These are phyloP conservation scores for Cryptococcus floricola DNA, from an alignment of 1,284 basidiomycete genomes.

Conservation along the genomic window DNA sequence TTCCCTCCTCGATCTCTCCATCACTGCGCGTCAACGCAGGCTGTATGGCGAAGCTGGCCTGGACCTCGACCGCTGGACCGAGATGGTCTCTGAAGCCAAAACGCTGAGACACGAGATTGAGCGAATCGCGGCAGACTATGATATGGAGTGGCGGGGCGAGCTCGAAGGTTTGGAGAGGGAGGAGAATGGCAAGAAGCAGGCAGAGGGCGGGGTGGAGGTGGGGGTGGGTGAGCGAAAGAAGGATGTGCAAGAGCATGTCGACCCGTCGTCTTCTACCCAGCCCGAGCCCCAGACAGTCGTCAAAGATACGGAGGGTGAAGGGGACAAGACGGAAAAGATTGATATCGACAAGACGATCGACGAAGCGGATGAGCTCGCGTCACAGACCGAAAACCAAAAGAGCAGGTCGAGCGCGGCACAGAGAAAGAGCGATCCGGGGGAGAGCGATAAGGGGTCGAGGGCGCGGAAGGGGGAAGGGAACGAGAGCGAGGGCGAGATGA, in stretches of 20 bases:
- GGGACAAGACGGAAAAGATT: slow-evolving; percentile 15
- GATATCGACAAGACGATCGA: slow-evolving; percentile 44
- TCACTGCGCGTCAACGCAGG: slow-evolving; percentile 58
- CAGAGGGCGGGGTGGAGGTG: slow-evolving; percentile 3
- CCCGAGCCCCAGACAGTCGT: not conserved
- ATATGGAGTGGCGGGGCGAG: slow-evolving; percentile 50
- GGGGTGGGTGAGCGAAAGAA: not conserved
- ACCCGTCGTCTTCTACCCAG: not conserved
- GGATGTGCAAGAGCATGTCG: slow-evolving; percentile 1
- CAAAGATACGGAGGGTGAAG: not conserved
- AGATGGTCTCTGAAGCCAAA: slow-evolving; percentile 56
- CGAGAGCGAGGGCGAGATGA: slow-evolving; percentile 18
- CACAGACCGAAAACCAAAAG: slow-evolving; percentile 25
- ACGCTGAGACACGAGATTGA: slow-evolving; percentile 56
- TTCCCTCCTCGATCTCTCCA: slow-evolving; percentile 58
- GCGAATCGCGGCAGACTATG: slow-evolving; percentile 62
- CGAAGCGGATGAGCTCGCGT: slow-evolving; percentile 39
- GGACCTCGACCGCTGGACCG: slow-evolving; percentile 61
- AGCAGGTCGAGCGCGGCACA: slow-evolving; percentile 27
- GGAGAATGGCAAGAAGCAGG: slow-evolving; percentile 2
- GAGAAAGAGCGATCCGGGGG: slow-evolving; percentile 17
- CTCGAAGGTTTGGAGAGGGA: slow-evolving; percentile 29
- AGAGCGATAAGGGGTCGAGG: slow-evolving; percentile 11
- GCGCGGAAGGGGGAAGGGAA: slow-evolving; percentile 11
- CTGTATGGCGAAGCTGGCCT: slow-evolving; percentile 61